Base-by-base conservation (phyloP, 495 filamentous ascomycete species). In the Pyronema domesticum region DNA sequence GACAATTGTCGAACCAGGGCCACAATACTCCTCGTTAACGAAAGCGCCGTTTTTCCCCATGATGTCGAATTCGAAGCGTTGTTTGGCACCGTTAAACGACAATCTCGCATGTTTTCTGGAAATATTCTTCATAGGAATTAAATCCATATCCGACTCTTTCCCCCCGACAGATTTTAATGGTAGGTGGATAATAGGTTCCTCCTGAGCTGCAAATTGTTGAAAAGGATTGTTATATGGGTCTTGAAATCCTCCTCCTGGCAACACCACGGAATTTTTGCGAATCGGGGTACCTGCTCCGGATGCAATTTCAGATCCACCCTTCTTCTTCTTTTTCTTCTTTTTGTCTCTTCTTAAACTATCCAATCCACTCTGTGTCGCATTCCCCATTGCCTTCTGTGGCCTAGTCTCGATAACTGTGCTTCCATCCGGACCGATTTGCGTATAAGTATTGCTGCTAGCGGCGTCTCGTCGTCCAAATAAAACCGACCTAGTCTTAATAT, bases 41-140 rank as follows among this genome's bases (percentile, higher is more conserved):
- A 89, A 94, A 35, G 84, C 81, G 34, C 87, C 87, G 64, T 95
- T 95, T 59, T 80, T 77, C 50, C 89, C 87, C 60, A 89, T 70
- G 3, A 93, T 79, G 39, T 82, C 73, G 60, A 91, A 78, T 63
- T 93, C 81, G 56, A 89, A 98, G 11, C 80, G 66, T 52, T 80
- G 75, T 57, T 75, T 76, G 17, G 80, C 74, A 56, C 80, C 80
- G 60, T 89, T 88, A 67, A 85, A 96, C 10, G 77, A 68, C 51
- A 98, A 88, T 61, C 79, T 82, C 37, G 88, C 77, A 67, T 98
- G 91, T 63, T 83, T 74, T 39, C 89, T 76, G 6, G 89, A 95
- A 37, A 96, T 95, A 19, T 77, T 80, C 51, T 82, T 82, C 18
- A 46, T 57, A 33, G 37, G 52, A 8, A 36, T 55, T 14, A 15